Conservation (phyloP, 2,329 filamentous ascomycete genomes). For the Aspergillus clavatus region DNA sequence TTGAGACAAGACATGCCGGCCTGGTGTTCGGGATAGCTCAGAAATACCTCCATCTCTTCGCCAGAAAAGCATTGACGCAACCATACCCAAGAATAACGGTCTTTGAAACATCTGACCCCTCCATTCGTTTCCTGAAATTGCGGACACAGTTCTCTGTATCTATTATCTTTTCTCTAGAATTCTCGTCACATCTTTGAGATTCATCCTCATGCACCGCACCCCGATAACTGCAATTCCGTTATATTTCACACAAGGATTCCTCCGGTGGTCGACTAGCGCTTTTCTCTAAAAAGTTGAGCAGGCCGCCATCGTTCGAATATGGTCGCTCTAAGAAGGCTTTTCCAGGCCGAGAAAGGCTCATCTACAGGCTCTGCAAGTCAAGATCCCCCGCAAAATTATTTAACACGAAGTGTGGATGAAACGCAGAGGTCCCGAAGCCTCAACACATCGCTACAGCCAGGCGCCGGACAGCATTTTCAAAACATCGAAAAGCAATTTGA, state of each 20-base stretch:
- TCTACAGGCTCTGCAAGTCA: constrained; percentile 11
- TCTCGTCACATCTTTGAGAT: background rate
- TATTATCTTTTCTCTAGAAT: background rate
- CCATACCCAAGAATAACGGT: background rate
- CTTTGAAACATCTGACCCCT: background rate
- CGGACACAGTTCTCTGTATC: too few species aligned
- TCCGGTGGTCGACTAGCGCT: background rate
- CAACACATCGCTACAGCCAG: constrained; percentile 16
- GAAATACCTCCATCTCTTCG: background rate
- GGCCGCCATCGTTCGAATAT: constrained; percentile 18
- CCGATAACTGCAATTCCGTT: background rate
- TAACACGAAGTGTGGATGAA: background rate
- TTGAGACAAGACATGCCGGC: background rate
- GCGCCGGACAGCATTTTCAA: constrained; percentile 31
- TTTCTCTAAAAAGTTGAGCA: background rate
- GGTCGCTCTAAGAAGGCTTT: constrained; percentile 34
- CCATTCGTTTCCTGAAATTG: background rate
- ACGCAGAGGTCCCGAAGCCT: constrained; percentile 12
- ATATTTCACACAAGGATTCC: background rate
- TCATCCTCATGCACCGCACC: background rate
- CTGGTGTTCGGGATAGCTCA: background rate
- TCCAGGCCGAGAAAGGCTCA: constrained; percentile 23
- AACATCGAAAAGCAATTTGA: constrained; percentile 39
- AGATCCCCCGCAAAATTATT: constrained; percentile 3
- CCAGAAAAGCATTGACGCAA: background rate